phyloP scores from a whole-genome alignment of 2,329 filamentous ascomycete species.

The Ophiostoma pallidulum region DNA sequence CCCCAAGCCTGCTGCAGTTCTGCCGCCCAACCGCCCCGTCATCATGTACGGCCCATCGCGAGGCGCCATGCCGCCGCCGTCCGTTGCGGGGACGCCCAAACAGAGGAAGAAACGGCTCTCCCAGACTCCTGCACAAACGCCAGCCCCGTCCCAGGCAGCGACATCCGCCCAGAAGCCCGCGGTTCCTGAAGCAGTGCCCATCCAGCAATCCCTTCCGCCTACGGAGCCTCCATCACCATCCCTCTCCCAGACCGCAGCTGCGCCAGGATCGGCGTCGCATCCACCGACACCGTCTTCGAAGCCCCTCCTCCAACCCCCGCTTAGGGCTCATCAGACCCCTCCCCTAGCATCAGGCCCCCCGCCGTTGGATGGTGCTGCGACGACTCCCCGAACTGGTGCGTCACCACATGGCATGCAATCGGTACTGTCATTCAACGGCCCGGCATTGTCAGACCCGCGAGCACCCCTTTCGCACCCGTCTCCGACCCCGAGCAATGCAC shows the following conservation, averaged over 20 bases:
- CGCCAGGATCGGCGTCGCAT: constrained; percentile 15
- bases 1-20: constrained; percentile 38
- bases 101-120: constrained; percentile 19
- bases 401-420: constrained; percentile 25
- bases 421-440: constrained; percentile 18
- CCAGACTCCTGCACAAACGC: constrained; percentile 19
- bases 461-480: not conserved
- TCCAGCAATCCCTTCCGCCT: constrained; percentile 15
- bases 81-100: constrained; percentile 23
- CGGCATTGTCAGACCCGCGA: constrained; percentile 9
- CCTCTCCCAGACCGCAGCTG: constrained; percentile 11
- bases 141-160: constrained; percentile 10
- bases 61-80: constrained; percentile 45
- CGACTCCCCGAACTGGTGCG: constrained; percentile 16
- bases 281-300: not conserved
- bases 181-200: not conserved
- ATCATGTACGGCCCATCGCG: constrained; percentile 58
- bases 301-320: constrained; percentile 2
- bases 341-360: not conserved
- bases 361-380: not conserved
- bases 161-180: constrained; percentile 4
- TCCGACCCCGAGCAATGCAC: not conserved
- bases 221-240: not conserved
- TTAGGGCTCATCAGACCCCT: not conserved
- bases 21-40: constrained; percentile 41